Evolutionary conservation across 2,329 filamentous ascomycete genomes (phyloP).

Genomic region (Mariannaea elegans): DNA sequence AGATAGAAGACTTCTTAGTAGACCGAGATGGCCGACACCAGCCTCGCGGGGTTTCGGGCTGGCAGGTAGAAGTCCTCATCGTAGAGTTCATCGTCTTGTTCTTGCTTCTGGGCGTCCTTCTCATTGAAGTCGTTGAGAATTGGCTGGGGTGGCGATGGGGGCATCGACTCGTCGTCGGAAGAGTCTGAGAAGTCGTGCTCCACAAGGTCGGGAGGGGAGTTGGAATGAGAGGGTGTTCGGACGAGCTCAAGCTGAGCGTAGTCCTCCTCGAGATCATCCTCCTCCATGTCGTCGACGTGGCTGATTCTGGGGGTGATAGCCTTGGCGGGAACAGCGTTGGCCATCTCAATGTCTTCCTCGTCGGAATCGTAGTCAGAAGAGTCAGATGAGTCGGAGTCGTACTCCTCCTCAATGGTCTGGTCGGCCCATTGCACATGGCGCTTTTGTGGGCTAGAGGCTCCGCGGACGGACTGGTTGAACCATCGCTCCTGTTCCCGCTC

Average conservation of each 20-base stretch:
- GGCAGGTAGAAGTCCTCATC: conserved; percentile 64
- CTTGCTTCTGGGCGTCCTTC: conserved; percentile 59
- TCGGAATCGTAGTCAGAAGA: conserved; percentile 58
- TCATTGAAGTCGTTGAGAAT: conserved; percentile 67
- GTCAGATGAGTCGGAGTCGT: conserved; percentile 70
- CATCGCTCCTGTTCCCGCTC: conserved; percentile 95
- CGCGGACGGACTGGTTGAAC: conserved; percentile 95
- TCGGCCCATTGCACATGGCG: conserved; percentile 91
- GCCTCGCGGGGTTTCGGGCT: conserved; percentile 57
- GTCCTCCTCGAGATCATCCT: conserved; percentile 69
- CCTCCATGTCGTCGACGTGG: conserved; percentile 55
- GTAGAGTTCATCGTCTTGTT: conserved; percentile 57
- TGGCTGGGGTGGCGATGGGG: conserved; percentile 71
- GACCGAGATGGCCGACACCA: conserved; percentile 65
- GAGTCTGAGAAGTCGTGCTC: conserved; percentile 75
- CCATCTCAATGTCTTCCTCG: conserved; percentile 68
- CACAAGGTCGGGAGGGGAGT: conserved; percentile 74
- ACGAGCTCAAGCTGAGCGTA: conserved; percentile 73
- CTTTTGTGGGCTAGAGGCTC: conserved; percentile 69
- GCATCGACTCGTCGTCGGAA: conserved; percentile 79
- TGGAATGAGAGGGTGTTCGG: conserved; percentile 72
- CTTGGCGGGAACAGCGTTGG: conserved; percentile 57
- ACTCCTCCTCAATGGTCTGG: conserved; percentile 77
- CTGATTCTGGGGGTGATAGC: conserved; percentile 46
- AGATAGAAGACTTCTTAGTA: conserved; percentile 52